Evolutionary conservation across 495 filamentous ascomycete species (phyloP), one percentile per base, ranked within the genome.

Genomic region (Penicillium bovifimosum): DNA sequence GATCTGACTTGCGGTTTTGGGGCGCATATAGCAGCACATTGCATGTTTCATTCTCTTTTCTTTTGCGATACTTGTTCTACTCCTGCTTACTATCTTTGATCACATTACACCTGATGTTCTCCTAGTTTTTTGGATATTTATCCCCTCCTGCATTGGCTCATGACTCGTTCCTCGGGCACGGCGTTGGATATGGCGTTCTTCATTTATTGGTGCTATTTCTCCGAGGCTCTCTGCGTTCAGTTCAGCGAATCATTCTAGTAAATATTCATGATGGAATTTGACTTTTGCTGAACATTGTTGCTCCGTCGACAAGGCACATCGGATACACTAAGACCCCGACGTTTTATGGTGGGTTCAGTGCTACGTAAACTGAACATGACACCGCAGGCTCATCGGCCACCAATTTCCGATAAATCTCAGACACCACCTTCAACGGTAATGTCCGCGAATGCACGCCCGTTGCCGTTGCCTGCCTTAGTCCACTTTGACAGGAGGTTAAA

Each of bases 121-220:
- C 14, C 2, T 34, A 14, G 14, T 34, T 16, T 17, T 42, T 47
- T 39, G 40, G 38, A 32, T 39, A 26, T 5, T 5, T 43, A 40
- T 17, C 41, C 52, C 50, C 47, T 44, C 55, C 57, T 58, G 59
- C 62, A 62, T 64, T 26, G 28, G 52, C 52, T 51, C 39, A 44
- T 47, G 51, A 41, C 44, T 52, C 51, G 47, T 51, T 46, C 26
- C 29, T 34, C 17, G 52, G 49, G 54, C 53, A 58, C 42, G 62
- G 62, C 48, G 56, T 62, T 60, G 59, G 52, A 34, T 18, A n/a
- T 18, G 53, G 56, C 45, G 54, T 60, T 62, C 41, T 44, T 41
- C 31, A 44, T 52, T 39, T 45, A 29, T 55, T 60, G 10, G n/a
- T 39, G 39, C 27, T 26, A 5, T 9, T 47, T 47, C 0, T 18